Evolutionary conservation across 2,329 filamentous ascomycete genomes (phyloP).

Genomic region (Orbilia blumenaviensis): DNA sequence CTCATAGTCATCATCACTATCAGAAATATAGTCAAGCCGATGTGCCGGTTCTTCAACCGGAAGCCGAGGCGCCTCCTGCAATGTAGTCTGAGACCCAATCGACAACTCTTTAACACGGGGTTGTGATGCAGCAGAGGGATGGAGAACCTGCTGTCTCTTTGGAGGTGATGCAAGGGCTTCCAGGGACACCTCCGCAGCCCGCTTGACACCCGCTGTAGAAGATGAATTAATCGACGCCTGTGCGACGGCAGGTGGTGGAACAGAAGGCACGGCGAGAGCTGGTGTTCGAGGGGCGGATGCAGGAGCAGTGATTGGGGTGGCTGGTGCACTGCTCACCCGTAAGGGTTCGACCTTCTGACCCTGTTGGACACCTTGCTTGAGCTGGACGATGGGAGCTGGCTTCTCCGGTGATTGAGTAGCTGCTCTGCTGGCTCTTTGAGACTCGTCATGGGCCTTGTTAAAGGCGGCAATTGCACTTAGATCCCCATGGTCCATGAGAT

Average conservation of each 20-base stretch:
- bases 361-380: neutral
- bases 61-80: neutral
- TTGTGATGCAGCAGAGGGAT: neutral
- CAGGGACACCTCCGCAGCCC: constrained; percentile 23
- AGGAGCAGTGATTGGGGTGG: neutral
- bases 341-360: constrained; percentile 4
- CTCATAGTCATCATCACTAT: constrained; percentile 51
- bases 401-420: constrained; percentile 15
- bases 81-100: constrained; percentile 17
- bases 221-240: neutral
- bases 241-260: neutral
- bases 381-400: neutral
- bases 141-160: constrained; percentile 30
- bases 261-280: neutral
- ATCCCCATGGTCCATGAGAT: constrained; percentile 44
- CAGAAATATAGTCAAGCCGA: constrained; percentile 36
- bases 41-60: constrained; percentile 1
- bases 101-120: constrained; percentile 12
- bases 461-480: constrained; percentile 50
- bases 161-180: constrained; percentile 22
- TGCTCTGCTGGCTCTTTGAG: constrained; percentile 19
- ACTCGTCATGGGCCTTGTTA: constrained; percentile 50
- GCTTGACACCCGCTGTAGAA: constrained; percentile 23
- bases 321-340: constrained; percentile 2
- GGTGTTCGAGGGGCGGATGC: neutral